Evolutionary conservation across 1,284 basidiomycete species (phyloP).

Genomic region (Pascua guehoae): DNA sequence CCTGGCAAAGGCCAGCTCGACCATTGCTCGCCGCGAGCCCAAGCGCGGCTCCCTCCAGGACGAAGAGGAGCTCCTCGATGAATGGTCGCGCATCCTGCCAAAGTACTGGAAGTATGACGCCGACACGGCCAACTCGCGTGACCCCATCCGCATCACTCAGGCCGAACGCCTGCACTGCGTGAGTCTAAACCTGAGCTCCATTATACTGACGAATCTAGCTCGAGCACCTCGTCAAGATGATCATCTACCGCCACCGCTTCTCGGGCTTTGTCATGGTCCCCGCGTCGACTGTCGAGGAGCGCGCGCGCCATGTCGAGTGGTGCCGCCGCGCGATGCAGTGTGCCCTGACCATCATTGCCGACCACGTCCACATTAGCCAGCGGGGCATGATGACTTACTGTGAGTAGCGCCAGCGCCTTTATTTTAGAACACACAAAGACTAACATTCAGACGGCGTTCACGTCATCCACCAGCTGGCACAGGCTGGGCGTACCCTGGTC

Average conservation of each 20-base stretch:
- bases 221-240: slow-evolving; percentile 75
- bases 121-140: slow-evolving; percentile 75
- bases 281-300: slow-evolving; percentile 46
- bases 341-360: slow-evolving; percentile 61
- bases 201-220: slow-evolving; percentile 36
- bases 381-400: slow-evolving; percentile 90
- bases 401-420: slow-evolving; percentile 54
- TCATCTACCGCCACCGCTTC: slow-evolving; percentile 52
- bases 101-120: slow-evolving; percentile 71
- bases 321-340: slow-evolving; percentile 60
- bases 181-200: too few relatives aligned
- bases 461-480: slow-evolving; percentile 86
- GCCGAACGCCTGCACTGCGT: slow-evolving; percentile 72
- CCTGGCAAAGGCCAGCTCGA: slow-evolving; percentile 47
- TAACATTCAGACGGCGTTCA: slow-evolving; percentile 64
- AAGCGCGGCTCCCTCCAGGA: slow-evolving; percentile 64
- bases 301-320: slow-evolving; percentile 44
- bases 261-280: slow-evolving; percentile 49
- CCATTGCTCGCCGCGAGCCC: slow-evolving; percentile 43
- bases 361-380: slow-evolving; percentile 67
- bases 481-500: slow-evolving; percentile 82
- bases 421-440: slow-evolving; percentile 47
- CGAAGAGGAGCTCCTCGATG: slow-evolving; percentile 73
- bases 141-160: slow-evolving; percentile 81
- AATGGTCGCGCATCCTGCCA: slow-evolving; percentile 67